Evolutionary conservation across 768 basidiomycete species (phyloP), one percentile per base, ranked within the genome.

Genomic region (Pulveroboletus sp.): DNA sequence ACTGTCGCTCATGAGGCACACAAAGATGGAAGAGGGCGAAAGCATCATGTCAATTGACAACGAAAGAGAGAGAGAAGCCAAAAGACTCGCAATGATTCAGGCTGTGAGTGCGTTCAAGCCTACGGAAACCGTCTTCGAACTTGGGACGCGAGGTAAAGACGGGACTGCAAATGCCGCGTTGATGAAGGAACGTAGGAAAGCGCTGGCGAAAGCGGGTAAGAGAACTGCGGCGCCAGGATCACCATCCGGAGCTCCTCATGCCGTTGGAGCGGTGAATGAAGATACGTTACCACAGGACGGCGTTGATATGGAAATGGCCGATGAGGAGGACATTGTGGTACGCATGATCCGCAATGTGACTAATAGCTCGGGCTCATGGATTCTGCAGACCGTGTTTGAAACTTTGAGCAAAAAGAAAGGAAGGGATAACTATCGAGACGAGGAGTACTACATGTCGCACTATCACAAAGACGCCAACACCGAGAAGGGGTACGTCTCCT

Each of bases 371-470:
- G 32, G 26, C 54, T 60, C 46, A 58, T 43, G 27, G 17, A 27
- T 53, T 45, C 10, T 58, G 17, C 38, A 90, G 86, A 80, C 78
- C 27, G 86, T 85, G 11, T 90, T 91, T 55, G 78, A 84, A 21
- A 74, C 71, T 15, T 71, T 76, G 36, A 70, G 65, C 48, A 76
- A 73, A 59, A 80, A 73, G 43, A 58, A 56, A 9, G 63, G 55
- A 7, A 73, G 75, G 51, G 74, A 73, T 14, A 72, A 69, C 37
- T 93, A 76, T 69, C 81, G 81, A 9, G 94, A 97, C 58, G 76
- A 82, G 3, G 84, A 89, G 33, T 95, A 91, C 61, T 98, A 93
- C 69, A 83, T 98, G 80, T 87, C 89, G 2, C 84, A 98, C 72
- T 84, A 85, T 60, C 92, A 94, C 66, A 89, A 89, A 61, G 91